phyloP scores from a whole-genome alignment of 2,329 filamentous ascomycete genomes.

The Pseudonectria buxi region DNA sequence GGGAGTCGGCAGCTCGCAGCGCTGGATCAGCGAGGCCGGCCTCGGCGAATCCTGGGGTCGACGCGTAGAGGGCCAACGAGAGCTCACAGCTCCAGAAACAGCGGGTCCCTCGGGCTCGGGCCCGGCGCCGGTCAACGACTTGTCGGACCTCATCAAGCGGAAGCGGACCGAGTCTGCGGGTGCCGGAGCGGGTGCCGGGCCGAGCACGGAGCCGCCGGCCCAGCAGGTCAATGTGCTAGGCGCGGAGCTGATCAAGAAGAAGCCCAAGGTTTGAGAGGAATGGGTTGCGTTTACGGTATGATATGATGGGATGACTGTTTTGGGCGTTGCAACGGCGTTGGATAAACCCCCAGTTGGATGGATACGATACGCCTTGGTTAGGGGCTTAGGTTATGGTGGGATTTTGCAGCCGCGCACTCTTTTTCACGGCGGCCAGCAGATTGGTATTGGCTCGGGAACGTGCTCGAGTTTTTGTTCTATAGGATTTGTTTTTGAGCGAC shows the following conservation, averaged over 20 bases:
- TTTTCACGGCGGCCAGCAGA: too few relatives aligned
- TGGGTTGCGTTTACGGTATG: too few relatives aligned
- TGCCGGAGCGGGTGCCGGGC: conserved; percentile 1
- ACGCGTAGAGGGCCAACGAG: conserved; percentile 39
- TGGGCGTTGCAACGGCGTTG: not conserved
- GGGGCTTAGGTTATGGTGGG: too few relatives aligned
- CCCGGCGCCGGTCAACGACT: conserved; percentile 34
- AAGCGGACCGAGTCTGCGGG: conserved; percentile 31
- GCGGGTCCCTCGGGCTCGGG: conserved; percentile 7
- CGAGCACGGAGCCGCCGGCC: conserved; percentile 6
- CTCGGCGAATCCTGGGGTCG: conserved; percentile 47
- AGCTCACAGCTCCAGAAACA: conserved; percentile 12
- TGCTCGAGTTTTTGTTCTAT: too few relatives aligned
- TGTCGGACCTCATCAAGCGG: conserved; percentile 42
- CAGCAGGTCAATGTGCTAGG: conserved; percentile 40
- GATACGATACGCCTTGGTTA: too few relatives aligned
- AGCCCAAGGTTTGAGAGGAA: conserved; percentile 36
- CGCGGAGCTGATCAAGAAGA: conserved; percentile 45
- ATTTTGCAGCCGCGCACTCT: too few relatives aligned
- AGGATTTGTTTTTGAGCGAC: too few relatives aligned
- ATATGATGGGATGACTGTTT: not conserved
- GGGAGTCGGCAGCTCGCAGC: conserved; percentile 56
- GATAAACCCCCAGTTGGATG: not conserved
- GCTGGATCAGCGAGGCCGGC: conserved; percentile 65
- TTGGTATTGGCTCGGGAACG: too few relatives aligned